Evolutionary conservation across 768 basidiomycete genomes (phyloP), one percentile per base, ranked within the genome.

Genomic region (Tremella mesenterica): DNA sequence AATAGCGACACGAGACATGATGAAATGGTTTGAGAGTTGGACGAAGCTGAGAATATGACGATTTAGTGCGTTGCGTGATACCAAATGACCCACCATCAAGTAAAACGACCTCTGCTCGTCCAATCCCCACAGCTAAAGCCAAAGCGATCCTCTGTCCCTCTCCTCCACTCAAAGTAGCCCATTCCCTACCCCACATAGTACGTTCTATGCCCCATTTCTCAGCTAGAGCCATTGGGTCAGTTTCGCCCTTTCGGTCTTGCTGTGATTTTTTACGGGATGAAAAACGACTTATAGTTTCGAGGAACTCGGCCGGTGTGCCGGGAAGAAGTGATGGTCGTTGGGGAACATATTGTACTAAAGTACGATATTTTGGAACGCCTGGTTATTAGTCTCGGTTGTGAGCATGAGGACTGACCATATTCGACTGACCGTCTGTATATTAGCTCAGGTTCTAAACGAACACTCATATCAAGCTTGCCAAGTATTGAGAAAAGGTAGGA

Each of bases 271-370:
- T 76, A 71, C 74, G 81, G 54, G 76, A 77, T 48, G 60, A 60
- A 64, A 86, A 84, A 6, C 76, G 73, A 26, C 75, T 74, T 54
- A 90, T 74, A 0, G 79, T 75, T 2, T 72, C 65, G 52, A 91
- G 74, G 61, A 92, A 87, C 54, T 84, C 82, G 21, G 78, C 76
- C 0, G 90, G 90, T 2, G 85, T 84, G 3, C 85, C 85, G 1
- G 88, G 81, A 20, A 93, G 80, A n/a, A 92, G 76, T 1, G 88
- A 85, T 0, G 90, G 85, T 34, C 90, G 78, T 72, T 93, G 90
- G 0, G 90, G 89, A 23, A 92, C 83, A 69, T 93, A 93, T 54
- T 84, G 79, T 2, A 93, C 82, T 50, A 78, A 79, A 0, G 84
- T 88, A 47, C 90, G 81, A 73, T 83, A 93, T 16, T 69, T 67